Conservation (phyloP, 371 early-diverging fungal species). For the Blyttiomyces sp. region DNA sequence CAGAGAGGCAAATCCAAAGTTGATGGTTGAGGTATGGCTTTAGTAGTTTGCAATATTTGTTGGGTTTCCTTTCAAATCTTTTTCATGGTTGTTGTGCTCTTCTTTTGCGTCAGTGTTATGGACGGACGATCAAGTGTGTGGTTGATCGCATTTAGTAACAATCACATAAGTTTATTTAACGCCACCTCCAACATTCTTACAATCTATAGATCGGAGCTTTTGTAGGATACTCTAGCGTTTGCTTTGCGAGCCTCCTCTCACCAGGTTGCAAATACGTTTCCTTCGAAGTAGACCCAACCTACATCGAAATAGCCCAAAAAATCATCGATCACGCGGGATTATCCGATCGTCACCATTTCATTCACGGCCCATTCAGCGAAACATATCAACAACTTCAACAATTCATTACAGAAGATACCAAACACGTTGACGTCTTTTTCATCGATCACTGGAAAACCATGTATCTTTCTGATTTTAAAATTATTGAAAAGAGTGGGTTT, state of each 20-base stretch:
- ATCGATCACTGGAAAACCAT: constrained; percentile 26
- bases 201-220: constrained; percentile 2
- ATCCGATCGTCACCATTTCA: constrained; percentile 6
- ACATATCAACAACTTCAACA: constrained; percentile 13
- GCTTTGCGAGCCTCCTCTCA: constrained; percentile 12
- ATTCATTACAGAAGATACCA: not conserved
- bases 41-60: too few species aligned
- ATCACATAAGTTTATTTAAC: too few species aligned
- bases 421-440: constrained; percentile 10
- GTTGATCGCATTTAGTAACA: too few species aligned
- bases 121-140: too few species aligned
- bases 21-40: constrained; percentile 13
- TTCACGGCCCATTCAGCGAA: constrained; percentile 15
- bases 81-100: too few species aligned
- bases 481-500: constrained; percentile 21
- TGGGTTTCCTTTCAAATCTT: too few species aligned
- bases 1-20: constrained; percentile 15
- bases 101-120: too few species aligned
- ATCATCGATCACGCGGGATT: constrained; percentile 22
- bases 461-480: constrained; percentile 22
- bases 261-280: constrained; percentile 17
- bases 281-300: constrained; percentile 16
- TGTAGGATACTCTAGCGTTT: constrained; percentile 22
- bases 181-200: too few species aligned
- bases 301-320: constrained; percentile 11